Conservation (phyloP, 1,139 yeast species). For the Eremothecium sinecaudum region DNA sequence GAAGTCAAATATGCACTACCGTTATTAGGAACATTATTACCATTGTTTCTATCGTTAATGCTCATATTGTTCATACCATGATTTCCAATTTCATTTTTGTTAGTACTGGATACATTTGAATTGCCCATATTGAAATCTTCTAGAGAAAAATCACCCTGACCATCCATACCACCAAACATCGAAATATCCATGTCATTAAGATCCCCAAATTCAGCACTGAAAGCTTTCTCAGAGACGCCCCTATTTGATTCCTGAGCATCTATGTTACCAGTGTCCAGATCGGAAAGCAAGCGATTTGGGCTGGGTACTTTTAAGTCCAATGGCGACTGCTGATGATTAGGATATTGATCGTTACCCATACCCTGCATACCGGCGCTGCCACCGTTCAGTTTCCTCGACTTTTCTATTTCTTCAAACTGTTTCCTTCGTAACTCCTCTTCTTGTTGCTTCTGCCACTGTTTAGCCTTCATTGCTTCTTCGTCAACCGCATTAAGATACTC, state of each 20-base stretch:
- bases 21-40: conserved; percentile 6
- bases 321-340: conserved; percentile 9
- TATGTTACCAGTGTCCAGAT: conserved; percentile 10
- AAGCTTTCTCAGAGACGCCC: conserved; percentile 6
- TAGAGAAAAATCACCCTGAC: conserved; percentile 18
- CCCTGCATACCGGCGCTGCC: conserved; percentile 8
- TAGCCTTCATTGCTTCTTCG: conserved; percentile 19
- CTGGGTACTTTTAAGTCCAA: conserved; percentile 13
- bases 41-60: conserved; percentile 4
- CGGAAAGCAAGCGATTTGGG: conserved; percentile 16
- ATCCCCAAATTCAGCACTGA: conserved; percentile 18
- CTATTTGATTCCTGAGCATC: not conserved
- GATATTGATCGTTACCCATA: conserved; percentile 11
- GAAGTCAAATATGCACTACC: not conserved
- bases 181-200: conserved; percentile 27
- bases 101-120: conserved; percentile 5
- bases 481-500: conserved; percentile 28
- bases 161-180: conserved; percentile 26
- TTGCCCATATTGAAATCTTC: conserved; percentile 13
- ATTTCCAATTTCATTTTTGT: conserved; percentile 2
- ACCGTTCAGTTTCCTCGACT: conserved; percentile 12
- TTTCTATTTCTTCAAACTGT: conserved; percentile 17
- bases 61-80: not conserved
- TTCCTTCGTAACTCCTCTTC: conserved; percentile 22
- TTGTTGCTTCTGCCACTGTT: conserved; percentile 20